Percentiles rank a stretch among this genome's conserved stretches.
phyloP scores from a whole-genome alignment of 768 basidiomycete species.

The Podaxis sp. region DNA sequence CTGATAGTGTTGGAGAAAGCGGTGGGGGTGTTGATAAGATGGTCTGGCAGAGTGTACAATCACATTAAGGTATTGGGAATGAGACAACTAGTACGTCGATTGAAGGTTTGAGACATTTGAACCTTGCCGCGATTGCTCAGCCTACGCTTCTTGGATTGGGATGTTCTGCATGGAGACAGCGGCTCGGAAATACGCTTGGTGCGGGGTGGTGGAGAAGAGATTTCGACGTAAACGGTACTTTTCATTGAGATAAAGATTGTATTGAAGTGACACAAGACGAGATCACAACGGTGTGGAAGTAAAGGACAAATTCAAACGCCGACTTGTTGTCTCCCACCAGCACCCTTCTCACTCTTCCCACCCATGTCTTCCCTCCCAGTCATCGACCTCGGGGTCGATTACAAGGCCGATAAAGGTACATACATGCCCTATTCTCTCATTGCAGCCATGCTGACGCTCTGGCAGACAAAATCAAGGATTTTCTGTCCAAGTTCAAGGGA shows the following conservation, averaged over 20 bases:
- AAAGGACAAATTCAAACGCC: conserved; percentile 37
- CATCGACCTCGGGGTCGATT: conserved; percentile 59
- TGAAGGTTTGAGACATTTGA: neutral
- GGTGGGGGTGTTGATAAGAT: neutral
- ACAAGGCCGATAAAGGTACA: conserved; percentile 71
- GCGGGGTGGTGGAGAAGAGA: neutral
- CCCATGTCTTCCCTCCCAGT: conserved; percentile 64
- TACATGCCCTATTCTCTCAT: neutral
- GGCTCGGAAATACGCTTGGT: neutral
- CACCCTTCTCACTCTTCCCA: conserved; percentile 27
- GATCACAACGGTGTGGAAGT: conserved; percentile 11
- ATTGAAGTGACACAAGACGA: neutral
- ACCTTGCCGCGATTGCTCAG: conserved; percentile 5
- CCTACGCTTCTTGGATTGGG: neutral
- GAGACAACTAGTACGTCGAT: neutral
- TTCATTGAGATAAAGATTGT: neutral
- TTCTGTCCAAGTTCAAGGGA: conserved; percentile 68
- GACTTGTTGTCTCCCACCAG: conserved; percentile 3
- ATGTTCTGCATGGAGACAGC: neutral
- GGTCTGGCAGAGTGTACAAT: conserved; percentile 2
- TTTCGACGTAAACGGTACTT: conserved; percentile 1
- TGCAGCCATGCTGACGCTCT: conserved; percentile 6
- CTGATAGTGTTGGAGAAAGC: conserved; percentile 26
- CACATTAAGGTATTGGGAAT: neutral
- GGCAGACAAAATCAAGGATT: conserved; percentile 67